phyloP scores from a whole-genome alignment of 1,284 basidiomycete species.

The Pyrrhoderma noxium region DNA sequence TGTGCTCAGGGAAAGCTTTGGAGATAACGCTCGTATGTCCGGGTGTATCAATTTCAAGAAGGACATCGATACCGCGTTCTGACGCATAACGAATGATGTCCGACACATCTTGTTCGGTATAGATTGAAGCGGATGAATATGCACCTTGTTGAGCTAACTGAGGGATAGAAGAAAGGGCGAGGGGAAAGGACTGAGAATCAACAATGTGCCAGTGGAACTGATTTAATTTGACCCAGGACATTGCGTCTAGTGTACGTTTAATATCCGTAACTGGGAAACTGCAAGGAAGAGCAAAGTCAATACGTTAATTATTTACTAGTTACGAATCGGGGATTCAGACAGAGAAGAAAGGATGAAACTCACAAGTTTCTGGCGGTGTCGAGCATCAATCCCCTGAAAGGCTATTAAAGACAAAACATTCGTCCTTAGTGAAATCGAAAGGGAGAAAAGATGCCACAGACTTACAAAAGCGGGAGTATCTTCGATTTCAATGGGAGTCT shows the following conservation, averaged over 20 bases:
- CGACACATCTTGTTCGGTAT: constrained; percentile 53
- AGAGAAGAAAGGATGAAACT: constrained; percentile 15
- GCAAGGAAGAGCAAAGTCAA: background rate
- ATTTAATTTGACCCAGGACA: constrained; percentile 80
- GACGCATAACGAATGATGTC: constrained; percentile 68
- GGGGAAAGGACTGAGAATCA: constrained; percentile 71
- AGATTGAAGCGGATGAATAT: constrained; percentile 52
- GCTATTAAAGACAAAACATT: constrained; percentile 32
- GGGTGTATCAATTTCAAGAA: constrained; percentile 67
- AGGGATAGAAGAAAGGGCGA: constrained; percentile 54
- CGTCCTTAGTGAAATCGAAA: background rate
- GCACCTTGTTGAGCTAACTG: constrained; percentile 62
- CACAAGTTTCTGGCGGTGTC: constrained; percentile 70
- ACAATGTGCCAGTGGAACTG: constrained; percentile 80
- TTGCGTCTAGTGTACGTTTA: constrained; percentile 71
- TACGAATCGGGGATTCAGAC: no score
- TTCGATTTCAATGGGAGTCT: constrained; percentile 52
- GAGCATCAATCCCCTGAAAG: constrained; percentile 75
- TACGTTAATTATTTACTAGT: constrained; percentile 1
- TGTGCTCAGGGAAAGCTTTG: constrained; percentile 58
- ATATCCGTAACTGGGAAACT: constrained; percentile 67
- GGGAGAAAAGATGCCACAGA: background rate
- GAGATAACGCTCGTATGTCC: constrained; percentile 72
- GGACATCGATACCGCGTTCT: constrained; percentile 74
- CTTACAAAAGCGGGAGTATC: constrained; percentile 61